Evolutionary conservation across 208 protist genomes (phyloP), one percentile per base, ranked within the genome.

Genomic region (Wallacemonas sp.): DNA sequence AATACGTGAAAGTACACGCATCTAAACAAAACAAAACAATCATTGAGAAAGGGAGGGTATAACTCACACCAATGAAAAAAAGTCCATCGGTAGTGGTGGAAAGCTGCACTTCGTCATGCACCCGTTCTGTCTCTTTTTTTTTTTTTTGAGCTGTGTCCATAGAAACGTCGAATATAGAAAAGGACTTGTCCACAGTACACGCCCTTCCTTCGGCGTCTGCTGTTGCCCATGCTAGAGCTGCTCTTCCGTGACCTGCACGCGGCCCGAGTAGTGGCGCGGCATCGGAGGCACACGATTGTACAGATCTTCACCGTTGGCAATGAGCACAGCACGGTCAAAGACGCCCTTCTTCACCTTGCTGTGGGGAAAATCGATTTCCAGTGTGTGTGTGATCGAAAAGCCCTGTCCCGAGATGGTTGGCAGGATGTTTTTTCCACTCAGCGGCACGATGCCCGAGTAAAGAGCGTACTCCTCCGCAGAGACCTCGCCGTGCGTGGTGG

Each of bases 351-450:
- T 57, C 20, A 57, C 26, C 26, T 26, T 26, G 25, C 11, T 36
- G 28, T 57, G 49, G 5, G 49, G 49, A n/a, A 57, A 57, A n/a
- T 57, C 49, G 29, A 57, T 57, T 7, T 23, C 49, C 5, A 57
- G 25, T 4, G 12, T 5, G 44, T 49, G 44, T 10, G n/a, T 49
- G 18, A 49, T 25, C 10, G 44, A 49, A 22, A 49, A 49, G 7
- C 8, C 7, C 16, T 12, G 0, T 7, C 20, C 18, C 10, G 20
- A 12, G 16, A 49, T 25, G 20, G 44, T 25, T 16, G 44, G 44
- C 7, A 49, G 5, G 11, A 49, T 26, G 20, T 22, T 26, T 22
- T 49, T 49, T 5, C 18, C 18, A 8, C n/a, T 16, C 44, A 49
- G 0, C 18, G 18, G 20, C 44, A 49, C 44, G 7, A 23, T 49